Percentiles rank a stretch among this genome's conserved stretches.
These are phyloP conservation scores for Leersia perrieri DNA, from an alignment of 176 grass and related monocot genomes.

Conservation along the genomic window DNA sequence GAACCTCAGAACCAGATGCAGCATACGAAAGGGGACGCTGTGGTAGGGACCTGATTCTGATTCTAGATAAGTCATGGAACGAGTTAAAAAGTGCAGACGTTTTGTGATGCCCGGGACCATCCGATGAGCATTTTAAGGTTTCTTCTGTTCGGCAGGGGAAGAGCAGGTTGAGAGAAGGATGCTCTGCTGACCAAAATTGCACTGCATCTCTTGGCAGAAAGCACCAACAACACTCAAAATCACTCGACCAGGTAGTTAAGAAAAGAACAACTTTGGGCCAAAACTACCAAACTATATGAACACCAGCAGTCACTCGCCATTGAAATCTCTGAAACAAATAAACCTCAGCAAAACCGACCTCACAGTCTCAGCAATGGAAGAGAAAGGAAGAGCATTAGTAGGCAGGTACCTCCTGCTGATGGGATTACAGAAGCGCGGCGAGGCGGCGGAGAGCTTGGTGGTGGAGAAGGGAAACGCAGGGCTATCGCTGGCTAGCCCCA, in stretches of 20 bases:
- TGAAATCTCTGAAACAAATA: too few relatives aligned
- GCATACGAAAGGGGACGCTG: neutral
- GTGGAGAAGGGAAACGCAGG: constrained; percentile 34
- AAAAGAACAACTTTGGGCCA: too few relatives aligned
- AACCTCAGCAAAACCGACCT: too few relatives aligned
- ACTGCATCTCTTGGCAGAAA: too few relatives aligned
- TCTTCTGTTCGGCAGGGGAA: neutral
- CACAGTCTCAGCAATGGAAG: too few relatives aligned
- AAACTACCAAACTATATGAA: too few relatives aligned
- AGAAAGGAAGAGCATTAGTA: too few relatives aligned
- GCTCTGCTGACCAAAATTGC: too few relatives aligned
- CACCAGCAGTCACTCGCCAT: too few relatives aligned
- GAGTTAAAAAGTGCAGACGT: neutral
- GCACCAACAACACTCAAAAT: too few relatives aligned
- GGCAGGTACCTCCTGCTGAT: constrained; percentile 43
- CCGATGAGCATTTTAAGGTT: constrained; percentile 13
- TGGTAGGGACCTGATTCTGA: neutral
- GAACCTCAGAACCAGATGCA: neutral
- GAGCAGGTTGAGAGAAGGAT: too few relatives aligned
- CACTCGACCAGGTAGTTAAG: too few relatives aligned
- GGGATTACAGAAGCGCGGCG: constrained; percentile 45
- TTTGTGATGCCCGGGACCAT: neutral
- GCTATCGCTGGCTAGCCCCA: constrained; percentile 39
- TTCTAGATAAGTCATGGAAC: neutral
- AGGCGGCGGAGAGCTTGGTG: constrained; percentile 24